These are phyloP conservation scores for Betula pendula DNA, from an alignment of 306 rosid genomes.

Conservation along the genomic window DNA sequence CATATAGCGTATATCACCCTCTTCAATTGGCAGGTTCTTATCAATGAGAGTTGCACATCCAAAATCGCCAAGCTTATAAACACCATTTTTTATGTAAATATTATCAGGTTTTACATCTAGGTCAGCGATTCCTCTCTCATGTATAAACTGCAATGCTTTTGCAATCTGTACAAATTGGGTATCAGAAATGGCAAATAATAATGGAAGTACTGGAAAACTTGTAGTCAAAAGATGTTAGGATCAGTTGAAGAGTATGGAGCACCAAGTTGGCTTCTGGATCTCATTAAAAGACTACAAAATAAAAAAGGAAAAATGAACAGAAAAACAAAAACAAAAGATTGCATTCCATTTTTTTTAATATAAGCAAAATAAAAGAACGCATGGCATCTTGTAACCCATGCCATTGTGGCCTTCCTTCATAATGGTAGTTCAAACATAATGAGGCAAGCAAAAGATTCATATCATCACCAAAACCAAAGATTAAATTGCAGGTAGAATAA, in stretches of 20 bases:
- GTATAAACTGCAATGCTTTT: constrained; percentile 76
- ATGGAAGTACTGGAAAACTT: background rate
- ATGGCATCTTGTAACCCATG: background rate
- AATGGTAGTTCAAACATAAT: background rate
- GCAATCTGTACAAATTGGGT: constrained; percentile 50
- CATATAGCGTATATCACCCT: constrained; percentile 96
- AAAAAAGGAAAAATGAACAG: background rate
- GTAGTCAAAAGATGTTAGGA: background rate
- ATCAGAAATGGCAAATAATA: constrained; percentile 23
- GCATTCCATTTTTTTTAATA: background rate
- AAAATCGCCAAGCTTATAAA: constrained; percentile 96
- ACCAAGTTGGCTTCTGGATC: background rate
- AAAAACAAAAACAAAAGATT: background rate
- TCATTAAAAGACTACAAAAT: background rate
- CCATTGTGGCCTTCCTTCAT: background rate
- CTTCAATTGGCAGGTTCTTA: constrained; percentile 80
- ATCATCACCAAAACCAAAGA: background rate
- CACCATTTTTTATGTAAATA: constrained; percentile 76
- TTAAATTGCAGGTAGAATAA: background rate
- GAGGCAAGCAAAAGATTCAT: background rate
- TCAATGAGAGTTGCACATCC: constrained; percentile 91
- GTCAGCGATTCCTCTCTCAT: constrained; percentile 75
- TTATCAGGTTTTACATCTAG: constrained; percentile 92
- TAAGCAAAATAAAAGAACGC: background rate
- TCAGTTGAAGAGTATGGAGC: background rate